phyloP scores from a whole-genome alignment of 805 yeast genomes.

The Candida suzukii region DNA sequence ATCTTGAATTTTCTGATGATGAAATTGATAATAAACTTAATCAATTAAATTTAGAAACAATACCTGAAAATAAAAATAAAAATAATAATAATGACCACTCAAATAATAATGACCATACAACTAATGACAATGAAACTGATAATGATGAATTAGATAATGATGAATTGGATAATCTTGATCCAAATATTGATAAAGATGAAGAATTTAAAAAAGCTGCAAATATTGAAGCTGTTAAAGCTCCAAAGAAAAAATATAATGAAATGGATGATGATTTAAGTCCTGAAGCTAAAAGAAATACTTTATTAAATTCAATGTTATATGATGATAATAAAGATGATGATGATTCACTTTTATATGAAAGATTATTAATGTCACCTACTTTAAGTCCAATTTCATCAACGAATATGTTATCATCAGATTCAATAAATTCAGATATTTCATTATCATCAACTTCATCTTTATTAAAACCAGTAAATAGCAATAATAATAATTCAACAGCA shows the following conservation, averaged over 20 bases:
- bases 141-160: constrained; percentile 1
- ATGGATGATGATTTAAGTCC: constrained; percentile 15
- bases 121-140: constrained; percentile 1
- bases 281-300: constrained; percentile 22
- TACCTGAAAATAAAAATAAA: neutral
- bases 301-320: constrained; percentile 21
- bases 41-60: neutral
- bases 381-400: neutral
- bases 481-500: neutral
- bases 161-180: constrained; percentile 4
- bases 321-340: constrained; percentile 11
- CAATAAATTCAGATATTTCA: neutral
- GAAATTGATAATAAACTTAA: neutral
- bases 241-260: constrained; percentile 4
- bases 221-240: constrained; percentile 2
- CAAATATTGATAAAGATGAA: constrained; percentile 3
- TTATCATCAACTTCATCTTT: constrained; percentile 1
- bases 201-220: neutral
- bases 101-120: constrained; percentile 1
- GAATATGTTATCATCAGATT: neutral
- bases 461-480: constrained; percentile 1
- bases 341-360: constrained; percentile 5
- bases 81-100: neutral
- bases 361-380: constrained; percentile 13
- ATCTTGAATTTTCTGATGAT: neutral